Conservation (phyloP, 768 basidiomycete genomes). For the Leccinum obscurum region DNA sequence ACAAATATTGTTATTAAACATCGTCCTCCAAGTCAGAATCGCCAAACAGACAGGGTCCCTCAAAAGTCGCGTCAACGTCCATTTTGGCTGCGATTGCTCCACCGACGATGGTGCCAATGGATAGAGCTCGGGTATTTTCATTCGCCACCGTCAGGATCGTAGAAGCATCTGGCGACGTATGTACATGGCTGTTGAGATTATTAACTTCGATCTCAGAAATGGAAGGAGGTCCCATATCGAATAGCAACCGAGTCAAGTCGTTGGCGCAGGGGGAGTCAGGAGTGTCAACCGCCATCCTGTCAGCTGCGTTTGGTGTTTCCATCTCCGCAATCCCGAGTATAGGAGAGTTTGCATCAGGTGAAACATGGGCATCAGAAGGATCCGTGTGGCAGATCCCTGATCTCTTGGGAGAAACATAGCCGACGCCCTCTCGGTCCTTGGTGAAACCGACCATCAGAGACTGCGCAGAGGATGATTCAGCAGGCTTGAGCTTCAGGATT, state of each 20-base stretch:
- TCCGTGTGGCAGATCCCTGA: background rate
- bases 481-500: slow-evolving; percentile 22
- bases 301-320: slow-evolving; percentile 5
- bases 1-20: slow-evolving; percentile 4
- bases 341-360: background rate
- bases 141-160: background rate
- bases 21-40: slow-evolving; percentile 33
- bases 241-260: background rate
- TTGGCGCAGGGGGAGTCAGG: background rate
- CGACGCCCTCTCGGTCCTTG: slow-evolving; percentile 29
- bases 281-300: background rate
- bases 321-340: background rate
- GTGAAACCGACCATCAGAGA: slow-evolving; percentile 18
- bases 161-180: background rate
- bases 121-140: background rate
- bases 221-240: background rate
- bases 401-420: slow-evolving; percentile 12
- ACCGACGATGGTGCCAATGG: background rate
- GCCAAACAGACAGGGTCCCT: slow-evolving; percentile 31
- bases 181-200: background rate
- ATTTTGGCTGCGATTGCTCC: background rate
- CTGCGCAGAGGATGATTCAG: background rate
- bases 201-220: background rate
- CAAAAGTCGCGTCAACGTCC: slow-evolving; percentile 12
- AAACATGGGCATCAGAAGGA: background rate